phyloP scores from a whole-genome alignment of 225 moss, liverwort and hornwort species.

The Takakia lepidozioides region DNA sequence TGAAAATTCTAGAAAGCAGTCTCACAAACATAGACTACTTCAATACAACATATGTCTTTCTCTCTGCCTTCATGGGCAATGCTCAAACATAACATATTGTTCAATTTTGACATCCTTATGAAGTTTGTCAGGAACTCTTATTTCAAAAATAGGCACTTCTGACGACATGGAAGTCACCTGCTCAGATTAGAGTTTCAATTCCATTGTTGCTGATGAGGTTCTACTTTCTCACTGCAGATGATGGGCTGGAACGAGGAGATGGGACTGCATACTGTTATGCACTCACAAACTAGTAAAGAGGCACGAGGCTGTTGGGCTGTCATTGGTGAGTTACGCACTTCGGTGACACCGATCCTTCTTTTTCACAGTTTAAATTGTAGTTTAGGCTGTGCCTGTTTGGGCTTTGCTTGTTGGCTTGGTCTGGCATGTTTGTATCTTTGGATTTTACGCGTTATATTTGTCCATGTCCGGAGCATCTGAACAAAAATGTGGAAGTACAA shows the following conservation, averaged over 20 bases:
- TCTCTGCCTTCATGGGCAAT: too few species aligned
- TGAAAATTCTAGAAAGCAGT: too few species aligned
- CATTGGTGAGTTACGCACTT: slow-evolving; percentile 61
- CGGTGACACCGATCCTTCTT: too few species aligned
- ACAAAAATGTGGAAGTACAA: neutral
- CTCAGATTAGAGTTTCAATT: neutral
- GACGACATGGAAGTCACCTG: neutral
- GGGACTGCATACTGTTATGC: slow-evolving; percentile 30
- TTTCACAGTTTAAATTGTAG: too few species aligned
- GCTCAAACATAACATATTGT: too few species aligned
- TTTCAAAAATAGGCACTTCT: too few species aligned
- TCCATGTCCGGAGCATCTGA: neutral
- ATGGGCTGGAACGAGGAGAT: slow-evolving; percentile 38
- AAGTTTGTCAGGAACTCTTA: too few species aligned
- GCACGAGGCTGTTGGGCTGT: slow-evolving; percentile 22
- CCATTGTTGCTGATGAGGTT: neutral
- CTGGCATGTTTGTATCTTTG: neutral
- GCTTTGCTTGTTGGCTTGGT: neutral
- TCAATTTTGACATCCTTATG: too few species aligned
- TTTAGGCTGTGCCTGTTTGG: slow-evolving; percentile 3
- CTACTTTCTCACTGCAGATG: slow-evolving; percentile 16
- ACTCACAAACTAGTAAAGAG: slow-evolving; percentile 5
- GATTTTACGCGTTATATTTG: neutral
- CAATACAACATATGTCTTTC: too few species aligned
- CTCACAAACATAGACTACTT: too few species aligned